These are phyloP conservation scores for carrot (Daucus carota) DNA, from an alignment of 129 eudicot species.

Conservation along the genomic window DNA sequence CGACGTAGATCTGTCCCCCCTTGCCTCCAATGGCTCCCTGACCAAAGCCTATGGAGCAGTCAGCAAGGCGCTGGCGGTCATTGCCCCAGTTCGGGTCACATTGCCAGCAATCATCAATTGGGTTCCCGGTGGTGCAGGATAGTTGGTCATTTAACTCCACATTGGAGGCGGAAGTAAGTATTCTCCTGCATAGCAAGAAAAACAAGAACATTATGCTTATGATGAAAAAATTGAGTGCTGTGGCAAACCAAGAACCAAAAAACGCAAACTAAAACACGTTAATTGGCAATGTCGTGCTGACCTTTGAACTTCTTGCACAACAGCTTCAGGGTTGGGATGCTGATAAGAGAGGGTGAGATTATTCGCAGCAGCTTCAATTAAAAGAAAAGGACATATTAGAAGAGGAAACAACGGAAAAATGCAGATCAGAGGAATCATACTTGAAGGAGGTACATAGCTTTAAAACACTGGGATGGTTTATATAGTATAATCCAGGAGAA, in stretches of 20 bases:
- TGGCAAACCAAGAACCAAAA: not conserved
- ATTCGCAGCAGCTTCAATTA: conserved; percentile 1
- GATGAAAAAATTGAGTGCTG: not conserved
- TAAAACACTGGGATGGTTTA: not conserved
- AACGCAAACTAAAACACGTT: too few relatives aligned
- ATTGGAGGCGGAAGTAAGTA: not conserved
- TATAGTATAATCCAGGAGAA: not conserved
- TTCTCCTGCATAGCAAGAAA: conserved; percentile 1
- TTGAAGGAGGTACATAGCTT: not conserved
- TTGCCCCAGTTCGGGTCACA: conserved; percentile 31
- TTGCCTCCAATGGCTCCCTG: conserved; percentile 28
- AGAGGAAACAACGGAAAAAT: conserved; percentile 20
- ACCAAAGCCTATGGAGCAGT: conserved; percentile 41
- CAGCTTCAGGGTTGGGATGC: conserved; percentile 46
- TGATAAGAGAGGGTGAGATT: conserved; percentile 40
- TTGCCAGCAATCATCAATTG: conserved; percentile 48
- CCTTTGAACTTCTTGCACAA: conserved; percentile 42
- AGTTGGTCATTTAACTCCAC: not conserved
- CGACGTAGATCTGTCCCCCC: conserved; percentile 31
- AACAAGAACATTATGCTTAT: not conserved
- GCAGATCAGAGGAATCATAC: conserved; percentile 22
- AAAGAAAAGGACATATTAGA: conserved; percentile 9
- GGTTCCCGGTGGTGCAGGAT: conserved; percentile 8
- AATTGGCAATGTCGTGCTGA: not conserved
- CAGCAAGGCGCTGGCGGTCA: conserved; percentile 31